phyloP scores from a whole-genome alignment of 805 yeast genomes.

The Candida xyloterini region DNA sequence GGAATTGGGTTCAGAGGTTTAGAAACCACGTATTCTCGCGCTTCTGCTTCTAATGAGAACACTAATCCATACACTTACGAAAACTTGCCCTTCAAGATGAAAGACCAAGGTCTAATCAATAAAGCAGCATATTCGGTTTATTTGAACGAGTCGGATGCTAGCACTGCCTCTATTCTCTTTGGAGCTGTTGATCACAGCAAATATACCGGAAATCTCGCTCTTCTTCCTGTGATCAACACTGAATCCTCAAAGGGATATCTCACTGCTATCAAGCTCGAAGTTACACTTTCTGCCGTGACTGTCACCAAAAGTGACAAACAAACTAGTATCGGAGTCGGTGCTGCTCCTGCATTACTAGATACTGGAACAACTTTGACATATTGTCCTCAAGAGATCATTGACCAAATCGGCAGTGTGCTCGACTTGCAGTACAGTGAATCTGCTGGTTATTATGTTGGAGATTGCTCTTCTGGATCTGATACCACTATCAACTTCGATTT shows the following conservation, averaged over 20 bases:
- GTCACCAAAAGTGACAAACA: constrained; percentile 23
- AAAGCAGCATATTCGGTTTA: constrained; percentile 61
- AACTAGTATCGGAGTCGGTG: constrained; percentile 26
- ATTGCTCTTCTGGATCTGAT: constrained; percentile 38
- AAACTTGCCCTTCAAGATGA: constrained; percentile 65
- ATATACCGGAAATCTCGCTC: constrained; percentile 48
- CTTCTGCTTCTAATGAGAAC: no score
- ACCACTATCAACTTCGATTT: constrained; percentile 46
- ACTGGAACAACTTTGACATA: constrained; percentile 55
- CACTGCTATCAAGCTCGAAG: constrained; percentile 45
- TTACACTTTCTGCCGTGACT: constrained; percentile 43
- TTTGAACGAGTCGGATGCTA: constrained; percentile 43
- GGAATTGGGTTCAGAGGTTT: constrained; percentile 71
- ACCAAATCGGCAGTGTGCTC: constrained; percentile 29
- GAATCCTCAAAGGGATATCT: constrained; percentile 31
- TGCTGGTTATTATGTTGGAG: constrained; percentile 44
- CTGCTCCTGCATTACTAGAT: constrained; percentile 46
- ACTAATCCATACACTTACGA: constrained; percentile 43
- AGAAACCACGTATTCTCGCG: constrained; percentile 54
- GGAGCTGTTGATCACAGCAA: constrained; percentile 71
- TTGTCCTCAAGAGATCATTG: constrained; percentile 37
- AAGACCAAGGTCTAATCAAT: constrained; percentile 52
- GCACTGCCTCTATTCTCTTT: constrained; percentile 57
- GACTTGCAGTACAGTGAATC: constrained; percentile 41
- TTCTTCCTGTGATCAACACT: constrained; percentile 52